A percentile compares a stretch with the other conserved stretches of the same genome.
These are phyloP conservation scores for Tephrocybe sp. DNA, from an alignment of 768 basidiomycete genomes.

Conservation along the genomic window DNA sequence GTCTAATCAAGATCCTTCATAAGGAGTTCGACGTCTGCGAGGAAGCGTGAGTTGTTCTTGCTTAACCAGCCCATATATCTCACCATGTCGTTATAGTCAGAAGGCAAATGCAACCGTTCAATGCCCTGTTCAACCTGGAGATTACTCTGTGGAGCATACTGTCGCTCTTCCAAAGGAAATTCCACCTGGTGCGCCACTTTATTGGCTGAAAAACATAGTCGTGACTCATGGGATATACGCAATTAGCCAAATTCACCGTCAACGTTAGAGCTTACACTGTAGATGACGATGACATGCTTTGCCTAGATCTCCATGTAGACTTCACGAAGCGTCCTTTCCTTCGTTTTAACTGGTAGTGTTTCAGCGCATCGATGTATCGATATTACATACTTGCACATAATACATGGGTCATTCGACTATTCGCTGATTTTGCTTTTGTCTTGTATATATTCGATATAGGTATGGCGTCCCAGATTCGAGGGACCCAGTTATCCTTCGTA, in stretches of 20 bases:
- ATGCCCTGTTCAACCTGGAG: slow-evolving; percentile 79
- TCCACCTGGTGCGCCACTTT: slow-evolving; percentile 56
- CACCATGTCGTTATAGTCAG: slow-evolving; percentile 33
- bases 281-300: slow-evolving; percentile 74
- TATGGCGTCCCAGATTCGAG: no score
- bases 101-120: slow-evolving; percentile 73
- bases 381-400: no score
- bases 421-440: neutral
- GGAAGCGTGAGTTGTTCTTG: slow-evolving; percentile 74
- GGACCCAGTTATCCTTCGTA: neutral
- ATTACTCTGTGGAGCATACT: slow-evolving; percentile 74
- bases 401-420: no score
- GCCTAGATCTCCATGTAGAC: slow-evolving; percentile 76
- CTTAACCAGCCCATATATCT: neutral
- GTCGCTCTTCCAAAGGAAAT: slow-evolving; percentile 91
- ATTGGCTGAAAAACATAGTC: slow-evolving; percentile 7
- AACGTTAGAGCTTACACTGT: slow-evolving; percentile 65
- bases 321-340: slow-evolving; percentile 54
- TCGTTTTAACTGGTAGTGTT: slow-evolving; percentile 30
- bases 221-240: no score
- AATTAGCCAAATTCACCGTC: slow-evolving; percentile 80
- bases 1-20: slow-evolving; percentile 81
- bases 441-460: neutral
- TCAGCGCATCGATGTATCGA: no score
- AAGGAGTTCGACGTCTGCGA: slow-evolving; percentile 89